Base-by-base conservation (phyloP, 148 eudicot genomes). In the Nepenthes gracilis region DNA sequence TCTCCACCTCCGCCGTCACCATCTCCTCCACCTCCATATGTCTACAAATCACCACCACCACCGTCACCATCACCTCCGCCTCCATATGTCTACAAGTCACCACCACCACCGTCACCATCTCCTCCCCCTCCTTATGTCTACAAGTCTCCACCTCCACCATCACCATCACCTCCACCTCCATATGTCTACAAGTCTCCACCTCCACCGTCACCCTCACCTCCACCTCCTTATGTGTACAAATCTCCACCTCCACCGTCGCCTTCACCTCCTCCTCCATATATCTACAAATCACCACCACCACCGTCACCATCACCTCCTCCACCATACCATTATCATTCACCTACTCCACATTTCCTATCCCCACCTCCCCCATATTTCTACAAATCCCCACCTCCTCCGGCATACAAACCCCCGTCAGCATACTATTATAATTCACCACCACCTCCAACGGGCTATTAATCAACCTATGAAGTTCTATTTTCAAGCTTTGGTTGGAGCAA, bases 61-160 rank as follows among this genome's bases (percentile, higher is more conserved):
- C 55, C 55, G 2, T 2, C n/a, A n/a, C n/a, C 12, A 1, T 47
- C 64, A 1, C 65, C 65, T 0, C 56, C 57, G 2, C 45, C 15
- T n/a, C 33, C 57, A 4, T 58, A 66, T 11, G 0, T 14, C 2
- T 53, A 64, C 43, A 48, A 64, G 5, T 64, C 74, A 0, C 74
- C 69, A 40, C 74, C 69, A 2, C 64, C 74, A 11, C 69, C 69
- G 9, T 2, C 12, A 2, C 43, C 34, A 1, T 70, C 64, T 6
- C 57, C 65, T 14, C 65, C 65, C 2, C 65, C 57, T 3, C 47
- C 65, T 2, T 36, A 52, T 23, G 2, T 11, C 5, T 52, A 52
- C 23, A 52, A 52, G 9, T 66, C 69, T 2, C 69, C 69, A 36
- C 69, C n/a, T n/a, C n/a, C n/a, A n/a, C n/a, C n/a, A n/a, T n/a